Percentiles rank a stretch among this genome's conserved stretches.
phyloP scores from a whole-genome alignment of 2,329 filamentous ascomycete genomes.

The Fusarium lyarnte region DNA sequence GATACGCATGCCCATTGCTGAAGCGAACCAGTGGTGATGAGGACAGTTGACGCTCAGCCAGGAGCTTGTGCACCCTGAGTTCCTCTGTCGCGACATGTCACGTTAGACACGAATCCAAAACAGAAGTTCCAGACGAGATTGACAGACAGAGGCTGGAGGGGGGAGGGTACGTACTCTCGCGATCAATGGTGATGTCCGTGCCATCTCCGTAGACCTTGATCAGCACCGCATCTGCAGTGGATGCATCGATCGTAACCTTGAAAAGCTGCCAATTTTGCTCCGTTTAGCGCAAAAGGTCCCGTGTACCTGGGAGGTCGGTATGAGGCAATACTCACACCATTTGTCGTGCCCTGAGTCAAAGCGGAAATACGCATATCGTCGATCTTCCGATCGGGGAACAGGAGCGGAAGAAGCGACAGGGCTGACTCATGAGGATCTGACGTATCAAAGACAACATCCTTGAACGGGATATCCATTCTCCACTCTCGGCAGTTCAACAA shows the following conservation, averaged over 20 bases:
- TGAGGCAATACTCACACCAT: slow-evolving; percentile 22
- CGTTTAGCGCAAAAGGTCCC: background rate
- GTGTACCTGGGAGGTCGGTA: background rate
- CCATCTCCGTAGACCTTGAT: slow-evolving; percentile 39
- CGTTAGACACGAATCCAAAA: slow-evolving; percentile 19
- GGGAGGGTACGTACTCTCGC: slow-evolving; percentile 22
- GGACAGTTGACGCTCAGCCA: slow-evolving; percentile 29
- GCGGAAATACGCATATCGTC: slow-evolving; percentile 4
- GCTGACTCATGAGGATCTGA: slow-evolving; percentile 20
- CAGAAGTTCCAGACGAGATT: background rate
- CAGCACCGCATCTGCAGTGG: slow-evolving; percentile 7
- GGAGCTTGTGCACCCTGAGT: slow-evolving; percentile 30
- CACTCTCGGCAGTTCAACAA: background rate
- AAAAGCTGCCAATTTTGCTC: slow-evolving; percentile 19
- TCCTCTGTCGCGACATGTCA: slow-evolving; percentile 21
- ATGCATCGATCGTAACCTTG: slow-evolving; percentile 18
- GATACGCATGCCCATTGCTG: slow-evolving; percentile 33
- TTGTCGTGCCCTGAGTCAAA: slow-evolving; percentile 35
- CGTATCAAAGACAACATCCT: slow-evolving; percentile 24
- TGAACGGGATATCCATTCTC: slow-evolving; percentile 25
- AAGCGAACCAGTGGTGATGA: slow-evolving; percentile 33
- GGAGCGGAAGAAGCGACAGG: slow-evolving; percentile 7
- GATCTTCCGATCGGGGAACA: slow-evolving; percentile 16
- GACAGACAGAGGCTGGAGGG: no score
- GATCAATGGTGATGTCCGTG: slow-evolving; percentile 36